Evolutionary conservation across 805 yeast species (phyloP).

Genomic region (Metschnikowia sp.): DNA sequence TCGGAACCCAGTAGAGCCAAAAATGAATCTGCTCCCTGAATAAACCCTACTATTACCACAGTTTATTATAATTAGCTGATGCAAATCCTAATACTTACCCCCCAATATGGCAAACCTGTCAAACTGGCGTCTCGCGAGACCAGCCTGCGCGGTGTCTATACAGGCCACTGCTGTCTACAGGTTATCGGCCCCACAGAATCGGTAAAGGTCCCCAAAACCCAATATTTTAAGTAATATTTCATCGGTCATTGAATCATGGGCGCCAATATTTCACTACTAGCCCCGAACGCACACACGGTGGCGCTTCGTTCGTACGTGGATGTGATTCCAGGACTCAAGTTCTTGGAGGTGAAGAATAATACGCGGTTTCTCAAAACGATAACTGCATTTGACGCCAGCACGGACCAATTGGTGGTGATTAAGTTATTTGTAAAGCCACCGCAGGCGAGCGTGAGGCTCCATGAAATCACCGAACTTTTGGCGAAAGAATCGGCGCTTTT

Average conservation of each 20-base stretch:
- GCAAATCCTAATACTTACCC: too few species aligned
- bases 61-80: too few species aligned
- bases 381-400: conserved; percentile 62
- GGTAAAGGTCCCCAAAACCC: too few species aligned
- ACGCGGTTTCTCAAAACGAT: conserved; percentile 85
- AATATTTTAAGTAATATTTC: too few species aligned
- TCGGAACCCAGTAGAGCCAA: too few species aligned
- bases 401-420: conserved; percentile 66
- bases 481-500: conserved; percentile 40
- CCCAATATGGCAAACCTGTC: too few species aligned
- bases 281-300: conserved; percentile 90
- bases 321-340: conserved; percentile 71
- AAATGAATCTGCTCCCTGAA: too few species aligned
- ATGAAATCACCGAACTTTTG: conserved; percentile 23
- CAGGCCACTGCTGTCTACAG: not conserved
- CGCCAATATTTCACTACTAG: conserved; percentile 75
- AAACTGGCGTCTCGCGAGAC: too few species aligned
- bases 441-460: conserved; percentile 26
- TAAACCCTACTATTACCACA: too few species aligned
- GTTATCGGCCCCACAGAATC: not conserved
- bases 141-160: too few species aligned
- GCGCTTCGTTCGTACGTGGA: conserved; percentile 88
- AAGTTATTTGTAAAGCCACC: conserved; percentile 80
- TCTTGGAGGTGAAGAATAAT: conserved; percentile 69
- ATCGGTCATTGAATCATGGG: conserved; percentile 54